Evolutionary conservation across 345 rosid genomes (phyloP).

Genomic region (Physaria fendleri): DNA sequence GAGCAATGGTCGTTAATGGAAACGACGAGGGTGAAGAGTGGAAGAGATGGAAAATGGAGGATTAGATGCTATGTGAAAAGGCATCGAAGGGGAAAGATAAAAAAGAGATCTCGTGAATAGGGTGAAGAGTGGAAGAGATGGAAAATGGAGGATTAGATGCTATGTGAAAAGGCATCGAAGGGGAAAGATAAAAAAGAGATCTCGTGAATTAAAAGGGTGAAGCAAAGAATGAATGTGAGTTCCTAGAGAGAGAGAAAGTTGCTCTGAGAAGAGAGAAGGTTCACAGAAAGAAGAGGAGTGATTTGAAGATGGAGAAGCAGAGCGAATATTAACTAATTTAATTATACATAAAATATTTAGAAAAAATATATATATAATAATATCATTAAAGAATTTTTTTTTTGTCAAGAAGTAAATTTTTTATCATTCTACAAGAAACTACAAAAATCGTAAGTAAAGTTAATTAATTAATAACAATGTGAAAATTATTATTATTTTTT

Average conservation of each 20-base stretch:
- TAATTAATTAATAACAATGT: neutral
- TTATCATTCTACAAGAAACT: neutral
- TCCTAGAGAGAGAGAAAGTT: slow-evolving; percentile 25
- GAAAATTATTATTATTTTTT: too few species aligned
- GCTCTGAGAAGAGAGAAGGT: slow-evolving; percentile 24
- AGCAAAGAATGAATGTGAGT: slow-evolving; percentile 63
- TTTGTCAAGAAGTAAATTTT: neutral
- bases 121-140: slow-evolving; percentile 41
- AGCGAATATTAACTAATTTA: slow-evolving; percentile 10
- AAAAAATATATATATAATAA: neutral
- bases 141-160: slow-evolving; percentile 13
- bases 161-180: slow-evolving; percentile 10
- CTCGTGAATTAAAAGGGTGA: slow-evolving; percentile 67
- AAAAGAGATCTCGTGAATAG: slow-evolving; percentile 67
- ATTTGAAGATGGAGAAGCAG: slow-evolving; percentile 24
- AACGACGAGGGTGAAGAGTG: slow-evolving; percentile 18
- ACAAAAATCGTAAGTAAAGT: neutral
- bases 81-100: slow-evolving; percentile 14
- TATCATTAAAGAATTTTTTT: neutral
- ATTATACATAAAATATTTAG: neutral
- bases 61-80: slow-evolving; percentile 15
- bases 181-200: slow-evolving; percentile 35
- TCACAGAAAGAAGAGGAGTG: slow-evolving; percentile 30
- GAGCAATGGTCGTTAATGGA: too few species aligned
- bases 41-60: slow-evolving; percentile 20